phyloP scores from a whole-genome alignment of 495 filamentous ascomycete genomes.

The Physcia stellaris region DNA sequence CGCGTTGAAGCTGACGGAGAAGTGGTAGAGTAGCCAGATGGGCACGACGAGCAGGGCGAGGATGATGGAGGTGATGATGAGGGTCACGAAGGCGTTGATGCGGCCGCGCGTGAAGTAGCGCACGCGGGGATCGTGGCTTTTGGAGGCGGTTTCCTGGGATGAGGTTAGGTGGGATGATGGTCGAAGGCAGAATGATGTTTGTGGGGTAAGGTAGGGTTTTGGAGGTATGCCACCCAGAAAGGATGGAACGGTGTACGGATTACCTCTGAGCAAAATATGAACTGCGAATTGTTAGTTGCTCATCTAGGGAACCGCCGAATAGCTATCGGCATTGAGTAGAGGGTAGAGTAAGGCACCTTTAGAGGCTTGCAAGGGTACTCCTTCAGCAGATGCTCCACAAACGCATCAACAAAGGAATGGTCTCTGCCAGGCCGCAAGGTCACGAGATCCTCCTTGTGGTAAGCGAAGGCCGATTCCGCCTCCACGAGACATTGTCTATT shows the following conservation, averaged over 20 bases:
- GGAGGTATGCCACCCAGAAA: too few species aligned
- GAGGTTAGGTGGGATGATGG: too few species aligned
- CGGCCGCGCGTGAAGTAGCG: slow-evolving; percentile 8
- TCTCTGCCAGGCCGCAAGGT: slow-evolving; percentile 15
- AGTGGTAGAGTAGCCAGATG: slow-evolving; percentile 13
- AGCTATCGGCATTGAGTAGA: too few species aligned
- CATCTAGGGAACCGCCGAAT: too few species aligned
- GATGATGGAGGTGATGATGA: slow-evolving; percentile 15
- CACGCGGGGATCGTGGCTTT: too few species aligned
- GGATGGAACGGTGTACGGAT: too few species aligned
- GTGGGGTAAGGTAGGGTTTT: too few species aligned
- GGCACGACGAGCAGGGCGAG: slow-evolving; percentile 15
- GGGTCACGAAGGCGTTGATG: slow-evolving; percentile 7
- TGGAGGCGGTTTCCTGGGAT: too few species aligned
- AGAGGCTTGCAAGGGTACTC: slow-evolving; percentile 5
- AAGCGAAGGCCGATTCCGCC: slow-evolving; percentile 8
- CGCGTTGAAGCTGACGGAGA: neutral
- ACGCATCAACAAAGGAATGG: slow-evolving; percentile 13
- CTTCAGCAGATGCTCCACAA: slow-evolving; percentile 11
- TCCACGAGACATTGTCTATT: slow-evolving; percentile 8
- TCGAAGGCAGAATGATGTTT: too few species aligned
- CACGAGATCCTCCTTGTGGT: slow-evolving; percentile 15
- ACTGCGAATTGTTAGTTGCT: too few species aligned
- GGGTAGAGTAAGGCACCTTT: too few species aligned
- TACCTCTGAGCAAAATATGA: too few species aligned